phyloP scores from a whole-genome alignment of 306 rosid genomes.

The Malus sylvestris region DNA sequence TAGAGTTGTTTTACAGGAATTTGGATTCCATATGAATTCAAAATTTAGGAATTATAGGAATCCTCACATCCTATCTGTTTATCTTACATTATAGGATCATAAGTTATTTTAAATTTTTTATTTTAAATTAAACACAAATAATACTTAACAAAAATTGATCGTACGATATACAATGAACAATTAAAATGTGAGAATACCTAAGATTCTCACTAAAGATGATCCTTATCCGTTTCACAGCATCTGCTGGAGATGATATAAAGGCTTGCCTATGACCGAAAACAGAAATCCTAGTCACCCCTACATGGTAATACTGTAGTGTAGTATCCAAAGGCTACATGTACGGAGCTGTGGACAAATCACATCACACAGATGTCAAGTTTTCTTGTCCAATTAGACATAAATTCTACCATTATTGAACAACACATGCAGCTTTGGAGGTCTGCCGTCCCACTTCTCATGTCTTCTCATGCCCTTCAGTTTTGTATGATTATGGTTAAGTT shows the following conservation, averaged over 20 bases:
- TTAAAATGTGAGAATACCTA: rapidly evolving
- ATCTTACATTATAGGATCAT: rapidly evolving
- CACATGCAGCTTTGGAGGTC: too few species aligned
- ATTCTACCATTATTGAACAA: background rate
- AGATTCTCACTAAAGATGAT: too few species aligned
- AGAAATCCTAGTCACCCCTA: background rate
- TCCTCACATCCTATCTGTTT: rapidly evolving
- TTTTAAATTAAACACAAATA: too few species aligned
- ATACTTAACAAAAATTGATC: rapidly evolving
- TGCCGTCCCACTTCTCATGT: too few species aligned
- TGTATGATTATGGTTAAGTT: too few species aligned
- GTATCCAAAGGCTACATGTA: background rate
- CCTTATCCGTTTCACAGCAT: too few species aligned
- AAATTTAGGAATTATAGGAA: too few species aligned
- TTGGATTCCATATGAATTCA: too few species aligned
- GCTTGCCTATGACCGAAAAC: background rate
- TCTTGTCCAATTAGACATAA: background rate
- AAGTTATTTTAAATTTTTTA: too few species aligned
- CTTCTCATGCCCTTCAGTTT: too few species aligned
- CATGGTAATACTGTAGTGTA: background rate
- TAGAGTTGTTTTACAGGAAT: too few species aligned
- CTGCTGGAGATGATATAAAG: too few species aligned
- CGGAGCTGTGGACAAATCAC: background rate
- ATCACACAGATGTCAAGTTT: background rate
- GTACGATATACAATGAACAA: rapidly evolving